phyloP scores from a whole-genome alignment of 768 basidiomycete species.

The Artomyces pyxidatus region DNA sequence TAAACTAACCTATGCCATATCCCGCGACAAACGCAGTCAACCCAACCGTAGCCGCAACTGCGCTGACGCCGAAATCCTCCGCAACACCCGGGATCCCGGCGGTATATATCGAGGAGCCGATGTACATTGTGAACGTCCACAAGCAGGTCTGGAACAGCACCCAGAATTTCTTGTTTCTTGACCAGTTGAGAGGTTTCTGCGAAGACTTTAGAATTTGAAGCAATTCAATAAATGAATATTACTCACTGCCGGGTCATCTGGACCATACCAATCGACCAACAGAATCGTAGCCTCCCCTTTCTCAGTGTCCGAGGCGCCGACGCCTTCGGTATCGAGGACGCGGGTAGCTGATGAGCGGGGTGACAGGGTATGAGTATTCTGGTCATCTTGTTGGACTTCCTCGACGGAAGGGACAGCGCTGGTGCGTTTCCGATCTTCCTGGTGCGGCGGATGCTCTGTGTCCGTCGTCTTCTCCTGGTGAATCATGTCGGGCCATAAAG shows the following conservation, averaged over 20 bases:
- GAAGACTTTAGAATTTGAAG: neutral
- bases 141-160: conserved; percentile 23
- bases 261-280: conserved; percentile 19
- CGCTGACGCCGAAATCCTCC: conserved; percentile 19
- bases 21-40: conserved; percentile 20
- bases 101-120: conserved; percentile 26
- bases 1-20: conserved; percentile 15
- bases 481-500: neutral
- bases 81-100: conserved; percentile 21
- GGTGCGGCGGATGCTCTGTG: neutral
- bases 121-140: conserved; percentile 25
- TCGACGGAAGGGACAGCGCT: too few relatives aligned
- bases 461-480: neutral
- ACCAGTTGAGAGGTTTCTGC: conserved; percentile 19
- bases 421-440: too few relatives aligned
- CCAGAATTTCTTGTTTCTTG: conserved; percentile 19
- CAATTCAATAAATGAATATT: too few relatives aligned
- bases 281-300: conserved; percentile 9
- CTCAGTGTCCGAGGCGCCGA: too few relatives aligned
- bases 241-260: neutral
- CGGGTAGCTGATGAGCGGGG: neutral
- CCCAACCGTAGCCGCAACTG: conserved; percentile 21
- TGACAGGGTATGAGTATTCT: neutral
- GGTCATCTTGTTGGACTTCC: neutral
- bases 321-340: neutral